Evolutionary conservation across 1,139 yeast species (phyloP).

Genomic region (Zygotorulaspora mrakii): DNA sequence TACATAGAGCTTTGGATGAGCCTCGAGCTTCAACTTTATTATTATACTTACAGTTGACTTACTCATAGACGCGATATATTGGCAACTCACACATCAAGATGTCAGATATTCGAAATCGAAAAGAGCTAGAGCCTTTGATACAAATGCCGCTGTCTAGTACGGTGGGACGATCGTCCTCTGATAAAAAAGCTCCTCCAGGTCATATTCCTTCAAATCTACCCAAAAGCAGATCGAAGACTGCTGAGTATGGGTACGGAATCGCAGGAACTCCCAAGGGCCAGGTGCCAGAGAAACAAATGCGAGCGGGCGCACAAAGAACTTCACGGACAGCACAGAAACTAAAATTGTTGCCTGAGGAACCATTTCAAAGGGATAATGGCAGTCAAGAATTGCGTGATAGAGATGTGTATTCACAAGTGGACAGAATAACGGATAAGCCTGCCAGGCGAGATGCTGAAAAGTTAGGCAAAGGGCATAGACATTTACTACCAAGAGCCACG

Average conservation of each 20-base stretch:
- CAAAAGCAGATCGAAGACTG: too few species aligned
- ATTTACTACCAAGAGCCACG: slow-evolving; percentile 80
- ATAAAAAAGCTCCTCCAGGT: neutral
- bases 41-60: too few species aligned
- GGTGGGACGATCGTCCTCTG: neutral
- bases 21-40: too few species aligned
- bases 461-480: slow-evolving; percentile 84
- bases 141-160: neutral
- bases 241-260: neutral
- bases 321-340: slow-evolving; percentile 85
- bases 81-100: too few species aligned
- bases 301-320: slow-evolving; percentile 80
- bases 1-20: neutral
- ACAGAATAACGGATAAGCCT: slow-evolving; percentile 80
- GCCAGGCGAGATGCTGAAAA: slow-evolving; percentile 95
- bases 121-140: slow-evolving; percentile 1
- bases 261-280: neutral
- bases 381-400: slow-evolving; percentile 42
- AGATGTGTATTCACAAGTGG: slow-evolving; percentile 77
- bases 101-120: neutral
- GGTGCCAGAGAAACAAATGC: slow-evolving; percentile 23
- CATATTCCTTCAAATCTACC: neutral
- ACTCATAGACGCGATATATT: too few species aligned
- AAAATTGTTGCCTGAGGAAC: slow-evolving; percentile 81
- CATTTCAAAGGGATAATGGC: slow-evolving; percentile 38